These are phyloP conservation scores for Penicillium subrubescens DNA, from an alignment of 495 filamentous ascomycete species.

Conservation along the genomic window DNA sequence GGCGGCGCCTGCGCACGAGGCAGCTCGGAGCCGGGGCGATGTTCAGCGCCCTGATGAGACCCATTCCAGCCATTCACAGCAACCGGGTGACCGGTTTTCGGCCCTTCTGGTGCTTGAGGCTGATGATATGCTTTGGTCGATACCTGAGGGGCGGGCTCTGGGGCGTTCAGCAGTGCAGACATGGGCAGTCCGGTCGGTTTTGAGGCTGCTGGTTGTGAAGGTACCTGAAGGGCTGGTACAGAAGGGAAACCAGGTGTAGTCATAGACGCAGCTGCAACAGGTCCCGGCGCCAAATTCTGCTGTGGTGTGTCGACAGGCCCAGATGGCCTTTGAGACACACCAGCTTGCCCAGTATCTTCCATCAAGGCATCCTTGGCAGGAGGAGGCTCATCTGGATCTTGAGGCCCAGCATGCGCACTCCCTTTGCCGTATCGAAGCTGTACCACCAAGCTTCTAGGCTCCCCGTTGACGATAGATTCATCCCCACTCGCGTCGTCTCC, in stretches of 20 bases:
- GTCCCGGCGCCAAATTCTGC: slow-evolving; percentile 4
- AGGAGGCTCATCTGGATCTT: slow-evolving; percentile 25
- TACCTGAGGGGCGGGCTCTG: not conserved
- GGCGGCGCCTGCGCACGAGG: slow-evolving; percentile 5
- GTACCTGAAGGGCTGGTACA: not conserved
- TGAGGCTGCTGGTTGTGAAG: slow-evolving; percentile 2
- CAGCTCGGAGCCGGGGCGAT: slow-evolving; percentile 1
- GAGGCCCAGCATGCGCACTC: slow-evolving; percentile 22
- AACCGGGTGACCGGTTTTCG: slow-evolving; percentile 1
- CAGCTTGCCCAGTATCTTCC: slow-evolving; percentile 11
- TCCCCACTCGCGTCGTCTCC: slow-evolving; percentile 63
- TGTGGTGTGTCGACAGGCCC: not conserved
- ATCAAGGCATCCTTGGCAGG: slow-evolving; percentile 19
- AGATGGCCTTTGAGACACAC: not conserved
- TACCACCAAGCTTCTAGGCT: slow-evolving; percentile 63
- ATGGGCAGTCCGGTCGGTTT: not conserved
- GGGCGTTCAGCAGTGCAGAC: not conserved
- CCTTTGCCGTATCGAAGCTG: slow-evolving; percentile 58
- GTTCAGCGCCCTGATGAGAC: not conserved
- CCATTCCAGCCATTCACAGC: slow-evolving; percentile 16
- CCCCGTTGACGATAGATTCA: slow-evolving; percentile 57
- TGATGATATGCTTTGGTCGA: not conserved
- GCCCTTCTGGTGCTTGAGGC: not conserved
- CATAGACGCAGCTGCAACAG: slow-evolving; percentile 2
- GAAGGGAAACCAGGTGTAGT: not conserved